Base-by-base conservation (phyloP, 2,329 filamentous ascomycete genomes). In the Thelonectria discophora region DNA sequence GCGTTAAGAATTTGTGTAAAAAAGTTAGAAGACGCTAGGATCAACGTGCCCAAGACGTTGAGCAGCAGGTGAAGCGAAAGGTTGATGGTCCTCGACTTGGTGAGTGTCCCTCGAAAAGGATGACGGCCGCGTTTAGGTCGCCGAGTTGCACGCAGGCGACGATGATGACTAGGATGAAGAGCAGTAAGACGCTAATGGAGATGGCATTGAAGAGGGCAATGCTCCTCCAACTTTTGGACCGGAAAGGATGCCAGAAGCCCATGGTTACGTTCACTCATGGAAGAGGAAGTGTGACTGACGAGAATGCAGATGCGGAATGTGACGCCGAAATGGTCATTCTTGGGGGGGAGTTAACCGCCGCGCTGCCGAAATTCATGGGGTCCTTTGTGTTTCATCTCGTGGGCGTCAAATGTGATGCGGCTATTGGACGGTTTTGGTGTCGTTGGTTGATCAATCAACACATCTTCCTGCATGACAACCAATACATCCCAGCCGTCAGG, bases 11-110 rank as follows among this genome's bases (percentile, higher is more conserved):
- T 45, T 13, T 58, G 54, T 45, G 49, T 56, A n/a, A 56, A 56
- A 15, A 56, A 56, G 20, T 56, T 56, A 11, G 54, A 56, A 2
- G 54, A 56, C 5, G 54, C 32, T 15, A 56, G 54, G n/a, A 56
- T 48, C 5, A 56, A 34, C 7, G 54, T 56, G n/a, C 43, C 45
- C 21, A 56, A 17, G 2, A 42, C n/a, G 45, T 56, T 56, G 32
- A 56, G 54, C 8, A 55, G 17, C 2, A 55, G 13, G n/a, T 55
- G 51, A 46, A 55, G 51, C 7, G 45, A 30, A 10, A 55, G 51
- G 13, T 55, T 47, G 21, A 55, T 30, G 8, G 30, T 55, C 13
- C 37, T 45, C 7, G 51, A 55, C 30, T 12, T 27, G 1, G 24
- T 37, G 17, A 55, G n/a, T 30, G 52, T 1, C 52, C 52, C 2